A percentile compares a stretch with the other conserved stretches of the same genome.
phyloP scores from a whole-genome alignment of 1,284 basidiomycete species.

The Leccinum pseudoinsigne region DNA sequence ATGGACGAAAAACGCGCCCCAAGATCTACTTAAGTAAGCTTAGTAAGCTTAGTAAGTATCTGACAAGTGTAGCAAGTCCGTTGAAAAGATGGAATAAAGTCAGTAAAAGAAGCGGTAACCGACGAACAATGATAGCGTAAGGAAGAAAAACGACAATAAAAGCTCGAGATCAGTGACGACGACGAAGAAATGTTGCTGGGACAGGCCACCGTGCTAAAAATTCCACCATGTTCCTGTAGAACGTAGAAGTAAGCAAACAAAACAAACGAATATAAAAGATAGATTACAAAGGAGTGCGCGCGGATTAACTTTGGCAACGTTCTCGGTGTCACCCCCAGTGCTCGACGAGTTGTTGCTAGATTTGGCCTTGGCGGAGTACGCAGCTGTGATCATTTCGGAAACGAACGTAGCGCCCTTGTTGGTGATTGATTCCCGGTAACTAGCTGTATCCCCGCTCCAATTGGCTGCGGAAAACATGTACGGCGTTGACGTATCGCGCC shows the following conservation, averaged over 20 bases:
- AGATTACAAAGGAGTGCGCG: background rate
- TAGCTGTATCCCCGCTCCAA: background rate
- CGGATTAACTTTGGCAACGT: background rate
- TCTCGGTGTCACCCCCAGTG: background rate
- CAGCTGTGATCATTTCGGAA: background rate
- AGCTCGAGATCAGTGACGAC: too few relatives aligned
- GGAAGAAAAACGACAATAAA: too few relatives aligned
- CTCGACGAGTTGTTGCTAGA: background rate
- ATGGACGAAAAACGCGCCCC: background rate
- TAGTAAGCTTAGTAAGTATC: background rate
- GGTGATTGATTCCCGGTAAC: background rate
- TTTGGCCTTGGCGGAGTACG: background rate
- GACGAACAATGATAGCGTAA: too few relatives aligned
- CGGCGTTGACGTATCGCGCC: background rate
- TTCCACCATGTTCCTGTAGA: too few relatives aligned
- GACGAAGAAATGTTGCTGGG: too few relatives aligned
- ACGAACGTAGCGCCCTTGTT: background rate
- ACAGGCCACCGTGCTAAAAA: too few relatives aligned
- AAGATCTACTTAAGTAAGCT: background rate
- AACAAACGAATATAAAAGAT: background rate
- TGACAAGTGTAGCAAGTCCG: too few relatives aligned
- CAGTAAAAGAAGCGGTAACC: too few relatives aligned
- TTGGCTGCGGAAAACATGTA: background rate
- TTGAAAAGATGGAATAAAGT: too few relatives aligned
- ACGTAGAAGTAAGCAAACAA: too few relatives aligned